Conservation (phyloP, 2,329 filamentous ascomycete genomes). For the Orbilia quercus region DNA sequence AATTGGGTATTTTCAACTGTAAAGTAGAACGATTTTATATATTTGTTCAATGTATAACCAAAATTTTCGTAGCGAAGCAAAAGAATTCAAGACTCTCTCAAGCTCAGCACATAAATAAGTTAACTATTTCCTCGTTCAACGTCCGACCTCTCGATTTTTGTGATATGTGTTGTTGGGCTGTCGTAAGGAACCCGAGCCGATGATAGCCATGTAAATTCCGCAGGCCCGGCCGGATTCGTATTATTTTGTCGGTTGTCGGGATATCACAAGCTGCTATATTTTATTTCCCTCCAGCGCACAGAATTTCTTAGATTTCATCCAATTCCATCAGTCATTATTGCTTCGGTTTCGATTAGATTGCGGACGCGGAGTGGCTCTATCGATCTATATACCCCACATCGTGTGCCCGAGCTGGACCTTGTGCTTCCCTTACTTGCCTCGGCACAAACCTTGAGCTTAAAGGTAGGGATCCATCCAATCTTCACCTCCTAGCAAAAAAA, state of each 20-base stretch:
- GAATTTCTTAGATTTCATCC: neutral
- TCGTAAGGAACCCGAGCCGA: slow-evolving; percentile 33
- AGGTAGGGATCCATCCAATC: neutral
- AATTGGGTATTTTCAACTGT: slow-evolving; percentile 5
- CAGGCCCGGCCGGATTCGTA: slow-evolving; percentile 37
- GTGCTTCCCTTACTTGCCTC: slow-evolving; percentile 39
- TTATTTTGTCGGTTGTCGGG: slow-evolving; percentile 26
- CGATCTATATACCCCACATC: slow-evolving; percentile 28
- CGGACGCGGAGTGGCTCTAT: neutral
- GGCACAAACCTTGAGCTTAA: slow-evolving; percentile 36
- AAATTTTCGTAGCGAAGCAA: slow-evolving; percentile 10
- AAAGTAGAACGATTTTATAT: slow-evolving; percentile 14
- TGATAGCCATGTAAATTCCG: slow-evolving; percentile 48
- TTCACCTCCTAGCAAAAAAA: too few species aligned
- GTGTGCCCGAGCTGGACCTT: slow-evolving; percentile 21
- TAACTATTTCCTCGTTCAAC: too few species aligned
- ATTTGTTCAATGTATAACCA: neutral
- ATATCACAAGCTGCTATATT: neutral
- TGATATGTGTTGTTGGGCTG: neutral
- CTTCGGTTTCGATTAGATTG: neutral
- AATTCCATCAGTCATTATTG: neutral
- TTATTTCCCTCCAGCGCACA: neutral
- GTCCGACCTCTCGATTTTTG: too few species aligned
- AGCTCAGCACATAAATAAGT: too few species aligned
- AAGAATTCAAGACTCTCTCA: neutral